Base-by-base conservation (phyloP, 2,329 filamentous ascomycete species). In the Sclerotiophoma versabilis region DNA sequence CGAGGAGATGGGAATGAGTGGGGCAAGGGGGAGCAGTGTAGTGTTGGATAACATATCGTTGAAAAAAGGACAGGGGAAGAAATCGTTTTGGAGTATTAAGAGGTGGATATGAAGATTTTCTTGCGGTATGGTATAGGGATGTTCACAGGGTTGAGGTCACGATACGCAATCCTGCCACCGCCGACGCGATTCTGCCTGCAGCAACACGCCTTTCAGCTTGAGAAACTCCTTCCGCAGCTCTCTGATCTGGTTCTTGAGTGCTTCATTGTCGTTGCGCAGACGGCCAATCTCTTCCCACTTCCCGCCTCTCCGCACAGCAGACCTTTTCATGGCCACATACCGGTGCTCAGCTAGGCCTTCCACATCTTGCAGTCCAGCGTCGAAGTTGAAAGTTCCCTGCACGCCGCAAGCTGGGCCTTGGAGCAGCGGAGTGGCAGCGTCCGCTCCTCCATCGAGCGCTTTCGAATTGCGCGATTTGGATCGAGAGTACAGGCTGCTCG, bases 141-240 rank as follows among this genome's bases (percentile, higher is more conserved):
- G 7, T 37, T 3, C 20, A 19, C 22, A 41, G 27, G 33, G 17
- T 26, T 10, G 2, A 10, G n/a, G 19, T 43, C 19, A 54, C 12
- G 32, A 32, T 2, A 32, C 42, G 12, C 33, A 34, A 2, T 50
- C 36, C 30, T 17, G n/a, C 33, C 51, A 51, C 43, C 32, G 43
- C 26, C 44, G 23, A 25, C 27, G 22, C 1, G 44, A 39, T 33
- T 56, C 49, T 8, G 39, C 44, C 8, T 33, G 25, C 14, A 66
- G 38, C 23, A 71, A 20, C 7, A 54, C 54, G 11, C 50, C 41
- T 36, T 55, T 68, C 45, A 69, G 45, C 4, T 32, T 37, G 6
- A 38, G 41, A 19, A 65, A 59, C 36, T 71, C 66, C 10, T 53
- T 37, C n/a, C 58, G 50, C 44, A 71, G 34, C 10, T 49, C 34